phyloP scores from a whole-genome alignment of 352 stramenopile species.

The Phytophthora citricola region DNA sequence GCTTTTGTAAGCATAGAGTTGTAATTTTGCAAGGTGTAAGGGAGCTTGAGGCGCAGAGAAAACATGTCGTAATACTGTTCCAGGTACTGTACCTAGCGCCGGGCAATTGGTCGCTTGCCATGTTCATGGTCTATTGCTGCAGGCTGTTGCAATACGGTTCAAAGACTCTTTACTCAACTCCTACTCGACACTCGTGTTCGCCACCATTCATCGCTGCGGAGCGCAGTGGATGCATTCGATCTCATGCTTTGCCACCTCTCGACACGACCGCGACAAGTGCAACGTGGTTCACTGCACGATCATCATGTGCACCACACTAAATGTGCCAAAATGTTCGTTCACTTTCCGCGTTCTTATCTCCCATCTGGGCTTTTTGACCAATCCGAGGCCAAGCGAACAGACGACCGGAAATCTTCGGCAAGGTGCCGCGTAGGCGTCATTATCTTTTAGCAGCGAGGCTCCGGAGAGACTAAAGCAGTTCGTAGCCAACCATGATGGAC shows the following conservation, averaged over 20 bases:
- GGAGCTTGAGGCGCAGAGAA: no score
- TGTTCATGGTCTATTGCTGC: no score
- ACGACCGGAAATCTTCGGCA: slow-evolving; percentile 38
- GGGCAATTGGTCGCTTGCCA: no score
- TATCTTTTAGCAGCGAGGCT: slow-evolving; percentile 24
- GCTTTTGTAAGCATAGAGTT: no score
- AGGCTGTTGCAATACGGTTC: no score
- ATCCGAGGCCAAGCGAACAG: slow-evolving; percentile 14
- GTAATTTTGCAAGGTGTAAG: no score
- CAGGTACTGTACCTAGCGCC: no score
- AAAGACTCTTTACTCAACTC: background rate
- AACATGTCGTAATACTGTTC: no score
- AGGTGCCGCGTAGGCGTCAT: slow-evolving; percentile 31
- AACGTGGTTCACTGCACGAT: background rate
- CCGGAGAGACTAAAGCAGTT: slow-evolving; percentile 1
- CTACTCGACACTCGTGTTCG: background rate
- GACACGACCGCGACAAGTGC: slow-evolving; percentile 5
- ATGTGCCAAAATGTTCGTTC: slow-evolving; percentile 12
- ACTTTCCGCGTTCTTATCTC: slow-evolving; percentile 8
- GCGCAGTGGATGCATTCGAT: background rate
- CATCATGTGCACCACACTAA: slow-evolving; percentile 16
- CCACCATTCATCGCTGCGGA: background rate
- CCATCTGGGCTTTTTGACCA: slow-evolving; percentile 14
- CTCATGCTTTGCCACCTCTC: slow-evolving; percentile 4
- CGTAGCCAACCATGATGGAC: slow-evolving; percentile 46